A percentile compares a stretch with the other conserved stretches of the same genome.
phyloP scores from a whole-genome alignment of 2,329 filamentous ascomycete species.

The Botrytis fabae region DNA sequence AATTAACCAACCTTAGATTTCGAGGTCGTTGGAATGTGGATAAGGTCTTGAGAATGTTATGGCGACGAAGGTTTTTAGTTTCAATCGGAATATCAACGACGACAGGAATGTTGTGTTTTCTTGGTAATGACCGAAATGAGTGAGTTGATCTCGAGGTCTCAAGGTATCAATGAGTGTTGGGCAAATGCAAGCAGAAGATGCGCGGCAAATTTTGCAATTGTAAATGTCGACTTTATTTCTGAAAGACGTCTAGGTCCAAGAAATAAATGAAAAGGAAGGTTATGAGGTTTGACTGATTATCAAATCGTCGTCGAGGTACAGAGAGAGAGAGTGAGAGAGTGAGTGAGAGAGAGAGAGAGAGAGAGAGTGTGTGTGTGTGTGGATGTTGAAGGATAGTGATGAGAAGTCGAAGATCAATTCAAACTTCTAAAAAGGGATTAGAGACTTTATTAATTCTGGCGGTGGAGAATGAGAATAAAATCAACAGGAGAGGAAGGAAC shows the following conservation, averaged over 20 bases:
- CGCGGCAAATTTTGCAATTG: conserved; percentile 14
- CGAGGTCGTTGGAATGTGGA: neutral
- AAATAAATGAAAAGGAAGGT: neutral
- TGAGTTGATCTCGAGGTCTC: conserved; percentile 3
- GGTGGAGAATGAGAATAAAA: neutral
- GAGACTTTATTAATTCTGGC: neutral
- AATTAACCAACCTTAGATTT: conserved; percentile 14
- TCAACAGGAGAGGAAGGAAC: neutral
- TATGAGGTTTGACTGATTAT: neutral
- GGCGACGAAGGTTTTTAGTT: neutral
- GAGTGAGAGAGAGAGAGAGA: neutral
- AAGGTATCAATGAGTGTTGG: conserved; percentile 1
- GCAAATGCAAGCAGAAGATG: conserved; percentile 12
- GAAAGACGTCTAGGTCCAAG: conserved; percentile 9
- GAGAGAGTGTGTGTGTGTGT: neutral
- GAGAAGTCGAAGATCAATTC: conserved; percentile 10
- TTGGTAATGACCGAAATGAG: neutral
- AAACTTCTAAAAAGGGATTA: conserved; percentile 2
- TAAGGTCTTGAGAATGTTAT: conserved; percentile 5
- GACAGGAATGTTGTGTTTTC: neutral
- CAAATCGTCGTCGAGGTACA: neutral
- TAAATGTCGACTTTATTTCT: neutral
- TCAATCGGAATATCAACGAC: neutral
- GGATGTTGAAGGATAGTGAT: conserved; percentile 10
- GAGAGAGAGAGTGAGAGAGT: too few relatives aligned